Evolutionary conservation across 352 stramenopile species (phyloP).

Genomic region (Globisporangium carolinianum): DNA sequence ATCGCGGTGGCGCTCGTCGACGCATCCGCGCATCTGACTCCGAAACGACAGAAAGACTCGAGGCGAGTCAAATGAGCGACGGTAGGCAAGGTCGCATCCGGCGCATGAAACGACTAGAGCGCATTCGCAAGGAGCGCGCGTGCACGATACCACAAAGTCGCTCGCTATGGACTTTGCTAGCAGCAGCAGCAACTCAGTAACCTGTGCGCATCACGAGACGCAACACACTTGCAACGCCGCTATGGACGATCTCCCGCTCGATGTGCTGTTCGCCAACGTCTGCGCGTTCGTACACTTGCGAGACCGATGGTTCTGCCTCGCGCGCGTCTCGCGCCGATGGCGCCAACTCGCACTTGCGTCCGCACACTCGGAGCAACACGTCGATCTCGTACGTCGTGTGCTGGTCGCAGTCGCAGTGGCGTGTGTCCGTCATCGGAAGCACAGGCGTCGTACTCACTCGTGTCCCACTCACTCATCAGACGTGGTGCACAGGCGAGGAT

Average conservation of each 20-base stretch:
- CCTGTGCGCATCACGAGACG: not conserved
- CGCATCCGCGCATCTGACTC: too few species aligned
- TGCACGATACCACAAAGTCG: too few species aligned
- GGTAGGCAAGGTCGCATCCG: too few species aligned
- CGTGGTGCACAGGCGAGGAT: conserved; percentile 59
- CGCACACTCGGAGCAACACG: conserved; percentile 31
- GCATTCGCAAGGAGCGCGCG: too few species aligned
- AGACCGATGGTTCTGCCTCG: conserved; percentile 47
- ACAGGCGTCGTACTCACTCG: not conserved
- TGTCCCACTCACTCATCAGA: conserved; percentile 20
- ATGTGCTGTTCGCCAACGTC: conserved; percentile 34
- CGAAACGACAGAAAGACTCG: too few species aligned
- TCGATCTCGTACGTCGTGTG: conserved; percentile 44
- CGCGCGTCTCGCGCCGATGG: conserved; percentile 53
- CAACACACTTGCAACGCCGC: not conserved
- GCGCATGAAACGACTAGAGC: too few species aligned
- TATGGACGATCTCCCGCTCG: conserved; percentile 35
- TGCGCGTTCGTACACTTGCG: conserved; percentile 50
- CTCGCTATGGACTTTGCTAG: too few species aligned
- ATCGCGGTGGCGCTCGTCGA: too few species aligned
- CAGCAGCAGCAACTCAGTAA: not conserved
- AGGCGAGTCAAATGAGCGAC: too few species aligned
- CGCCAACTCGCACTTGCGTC: conserved; percentile 46
- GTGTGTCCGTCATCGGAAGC: not conserved
- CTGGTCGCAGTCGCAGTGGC: not conserved